Evolutionary conservation across 257 asterid genomes (phyloP), one percentile per base, ranked within the genome.

Genomic region (Rubia yunnanensis): DNA sequence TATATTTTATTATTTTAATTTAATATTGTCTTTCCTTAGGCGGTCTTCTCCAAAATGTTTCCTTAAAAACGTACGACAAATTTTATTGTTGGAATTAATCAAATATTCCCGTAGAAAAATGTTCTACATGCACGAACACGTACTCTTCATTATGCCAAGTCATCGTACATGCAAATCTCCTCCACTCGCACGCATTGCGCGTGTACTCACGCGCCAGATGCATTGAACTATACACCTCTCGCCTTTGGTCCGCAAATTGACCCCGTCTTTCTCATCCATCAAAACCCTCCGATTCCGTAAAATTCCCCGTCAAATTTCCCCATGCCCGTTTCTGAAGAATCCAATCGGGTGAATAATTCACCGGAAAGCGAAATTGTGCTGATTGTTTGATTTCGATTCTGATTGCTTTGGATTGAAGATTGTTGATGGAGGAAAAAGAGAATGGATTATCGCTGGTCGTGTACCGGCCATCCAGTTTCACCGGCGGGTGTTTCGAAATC

Each of bases 401-500:
- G 14, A 5, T 58, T 67, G 71, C 63, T 1, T 0, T 59, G 2
- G 5, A 44, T 26, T 24, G 32, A 2, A 17, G 3, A 15, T 31
- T 66, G 66, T 53, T 66, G 41, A 88, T 88, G 95, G 87, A 74
- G 63, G 63, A 74, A 49, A 75, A 79, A 59, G 78, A 70, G 50
- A 79, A 78, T 48, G 88, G 84, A 38, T 77, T 83, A 64, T 77
- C 85, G 18, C 68, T 88, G 44, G 71, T 77, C 18, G 78, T 85
- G 48, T 82, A 84, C 76, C 71, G 74, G 30, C 61, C 75, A 17
- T 85, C 84, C 60, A 73, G 70, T 34, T 84, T 82, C 76, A 81
- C 83, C 26, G 89, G 85, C 3, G 94, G 94, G 4, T 84, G 84
- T 18, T 76, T 86, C 65, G 95, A 88, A 54, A 84, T 84, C 15